Evolutionary conservation across 2,329 filamentous ascomycete genomes (phyloP).

Genomic region (Helicocarpus griseus): DNA sequence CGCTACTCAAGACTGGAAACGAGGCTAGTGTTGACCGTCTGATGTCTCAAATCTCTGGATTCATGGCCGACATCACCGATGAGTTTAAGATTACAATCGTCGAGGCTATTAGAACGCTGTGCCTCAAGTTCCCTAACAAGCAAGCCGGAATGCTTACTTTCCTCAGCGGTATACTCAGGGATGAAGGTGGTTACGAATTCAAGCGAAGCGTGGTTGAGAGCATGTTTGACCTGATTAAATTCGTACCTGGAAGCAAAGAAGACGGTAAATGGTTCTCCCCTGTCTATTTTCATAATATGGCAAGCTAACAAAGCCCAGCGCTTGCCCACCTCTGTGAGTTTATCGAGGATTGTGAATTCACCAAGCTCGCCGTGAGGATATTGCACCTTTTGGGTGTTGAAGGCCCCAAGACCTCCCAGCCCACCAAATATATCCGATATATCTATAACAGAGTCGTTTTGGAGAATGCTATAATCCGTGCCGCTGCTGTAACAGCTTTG

Average conservation of each 20-base stretch:
- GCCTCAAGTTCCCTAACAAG: slow-evolving; percentile 95
- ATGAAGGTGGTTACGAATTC: slow-evolving; percentile 97
- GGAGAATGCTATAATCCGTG: slow-evolving; percentile 91
- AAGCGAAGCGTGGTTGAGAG: slow-evolving; percentile 96
- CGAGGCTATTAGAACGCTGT: slow-evolving; percentile 91
- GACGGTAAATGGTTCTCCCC: slow-evolving; percentile 36
- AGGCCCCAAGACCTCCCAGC: slow-evolving; percentile 87
- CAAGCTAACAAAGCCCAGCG: slow-evolving; percentile 37
- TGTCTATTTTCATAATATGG: neutral
- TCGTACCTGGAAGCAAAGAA: slow-evolving; percentile 78
- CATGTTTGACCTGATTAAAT: slow-evolving; percentile 99
- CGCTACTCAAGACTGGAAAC: slow-evolving; percentile 94
- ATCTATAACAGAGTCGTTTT: slow-evolving; percentile 98
- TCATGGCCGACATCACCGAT: slow-evolving; percentile 98
- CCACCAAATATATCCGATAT: slow-evolving; percentile 97
- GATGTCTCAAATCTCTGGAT: slow-evolving; percentile 96
- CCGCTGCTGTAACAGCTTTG: slow-evolving; percentile 87
- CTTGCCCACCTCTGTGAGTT: slow-evolving; percentile 96
- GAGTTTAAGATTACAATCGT: slow-evolving; percentile 99
- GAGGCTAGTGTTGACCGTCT: slow-evolving; percentile 92
- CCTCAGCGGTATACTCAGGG: slow-evolving; percentile 89
- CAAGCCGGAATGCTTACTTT: slow-evolving; percentile 97
- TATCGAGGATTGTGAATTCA: slow-evolving; percentile 98
- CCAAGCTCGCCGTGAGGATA: slow-evolving; percentile 91
- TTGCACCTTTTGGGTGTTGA: slow-evolving; percentile 88